Evolutionary conservation across 257 asterid genomes (phyloP).

Genomic region (Solanum chaucha): DNA sequence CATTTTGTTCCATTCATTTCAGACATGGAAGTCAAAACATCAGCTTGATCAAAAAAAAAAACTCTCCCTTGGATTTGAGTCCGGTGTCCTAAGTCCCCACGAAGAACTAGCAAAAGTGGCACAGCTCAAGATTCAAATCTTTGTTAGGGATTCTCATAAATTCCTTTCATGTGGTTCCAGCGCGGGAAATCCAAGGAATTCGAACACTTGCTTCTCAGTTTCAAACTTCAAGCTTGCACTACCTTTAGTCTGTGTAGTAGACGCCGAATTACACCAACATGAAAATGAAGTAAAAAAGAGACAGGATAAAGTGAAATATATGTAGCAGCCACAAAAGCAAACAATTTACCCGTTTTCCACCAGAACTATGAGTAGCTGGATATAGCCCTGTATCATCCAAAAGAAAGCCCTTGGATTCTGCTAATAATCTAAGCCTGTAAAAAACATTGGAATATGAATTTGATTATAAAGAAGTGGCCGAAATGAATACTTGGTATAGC

Average conservation of each 20-base stretch:
- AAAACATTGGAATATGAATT: not conserved
- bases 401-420: slow-evolving; percentile 51
- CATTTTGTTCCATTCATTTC: not conserved
- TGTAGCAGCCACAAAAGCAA: not conserved
- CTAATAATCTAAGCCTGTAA: slow-evolving; percentile 71
- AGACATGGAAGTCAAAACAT: not conserved
- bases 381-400: slow-evolving; percentile 40
- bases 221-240: slow-evolving; percentile 75
- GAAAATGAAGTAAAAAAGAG: not conserved
- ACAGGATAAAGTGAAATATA: not conserved
- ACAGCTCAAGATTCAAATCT: not conserved
- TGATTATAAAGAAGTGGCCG: not conserved
- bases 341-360: slow-evolving; percentile 46
- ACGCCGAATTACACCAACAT: not conserved
- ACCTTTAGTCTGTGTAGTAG: slow-evolving; percentile 54
- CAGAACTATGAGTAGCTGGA: slow-evolving; percentile 23
- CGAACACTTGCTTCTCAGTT: slow-evolving; percentile 76
- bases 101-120: not conserved
- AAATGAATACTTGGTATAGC: not conserved
- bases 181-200: slow-evolving; percentile 86
- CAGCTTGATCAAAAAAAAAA: not conserved
- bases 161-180: slow-evolving; percentile 76
- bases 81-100: not conserved
- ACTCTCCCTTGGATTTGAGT: not conserved
- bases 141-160: slow-evolving; percentile 24